Base-by-base conservation (phyloP, 352 stramenopile genomes). In the Hyaloperonospora arabidopsidis region DNA sequence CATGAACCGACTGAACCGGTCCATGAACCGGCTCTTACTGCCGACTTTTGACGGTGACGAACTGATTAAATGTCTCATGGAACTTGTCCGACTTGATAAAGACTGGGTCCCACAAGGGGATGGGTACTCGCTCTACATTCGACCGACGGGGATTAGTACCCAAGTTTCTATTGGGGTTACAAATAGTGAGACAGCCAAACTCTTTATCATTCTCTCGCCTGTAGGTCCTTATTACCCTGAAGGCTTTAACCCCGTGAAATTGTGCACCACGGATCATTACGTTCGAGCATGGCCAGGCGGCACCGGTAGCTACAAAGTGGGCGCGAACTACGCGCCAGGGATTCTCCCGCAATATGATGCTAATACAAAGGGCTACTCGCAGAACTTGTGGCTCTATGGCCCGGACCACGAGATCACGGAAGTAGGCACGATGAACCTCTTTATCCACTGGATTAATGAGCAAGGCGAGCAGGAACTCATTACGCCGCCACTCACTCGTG, bases 141-240 rank as follows among this genome's bases (percentile, higher is more conserved):
- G 95, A 34, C 95, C 95, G 10, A 97, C 90, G 8, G 90, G 85
- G n/a, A 95, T 98, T 59, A 94, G 83, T 57, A 97, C 88, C 0
- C 61, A 98, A 65, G 85, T 84, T 18, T 95, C 77, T 45, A 86
- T 98, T 48, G 91, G 93, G 36, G 73, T 98, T 11, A 75, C 75
- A 8, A 70, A 86, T n/a, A 92, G 90, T 21, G 63, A 86, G 23
- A 86, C 84, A 46, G 72, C 97, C 57, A 93, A 98, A 55, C 71
- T 98, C 21, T 98, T 95, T 63, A 86, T 97, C 34, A 98, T 99
- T 54, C 79, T 96, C 22, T 97, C 84, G 48, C 96, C 96, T 8
- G 95, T 98, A 7, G 96, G 96, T 15, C 96, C 96, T 6, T 99
- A 99, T 77, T 99, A 98, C 74, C 91, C 95, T 50, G 89, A 95